Evolutionary conservation across 768 basidiomycete species (phyloP), one percentile per base, ranked within the genome.

Genomic region (Amanita muscaria): DNA sequence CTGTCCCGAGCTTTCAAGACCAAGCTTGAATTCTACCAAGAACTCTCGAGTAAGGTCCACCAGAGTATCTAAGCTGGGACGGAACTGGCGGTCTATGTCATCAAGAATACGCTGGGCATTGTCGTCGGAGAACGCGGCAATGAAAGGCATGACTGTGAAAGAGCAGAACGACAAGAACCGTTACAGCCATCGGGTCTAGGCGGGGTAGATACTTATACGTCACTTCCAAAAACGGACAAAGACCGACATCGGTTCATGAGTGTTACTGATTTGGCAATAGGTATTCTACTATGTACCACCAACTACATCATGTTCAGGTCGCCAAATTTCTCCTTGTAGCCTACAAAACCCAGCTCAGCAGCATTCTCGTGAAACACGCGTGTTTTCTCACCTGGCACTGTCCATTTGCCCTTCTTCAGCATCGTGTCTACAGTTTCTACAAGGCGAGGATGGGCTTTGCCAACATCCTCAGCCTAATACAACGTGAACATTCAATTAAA

Each of bases 331-430:
- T 94, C 91, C 74, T 88, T 83, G 79, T 88, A 88, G 29, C 86
- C 83, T 86, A 55, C 25, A 34, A 12, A 12, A 15, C 8, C 23
- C 14, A 22, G 5, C 10, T 42, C 33, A 42, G 31, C 19, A 38
- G 36, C 34, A 34, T 48, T 42, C 30, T 22, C n/a, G 7, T 14
- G 19, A 32, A 10, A 11, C 38, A 25, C 37, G 27, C 23, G 24
- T 1, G 18, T 4, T 6, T 12, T 24, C 72, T 43, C 60, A 83
- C 92, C 93, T 57, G 94, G 94, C 47, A 97, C 93, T 57, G 85
- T 90, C 85, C 90, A 96, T 72, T 97, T 96, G 66, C 93, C 93
- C 71, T 97, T 92, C 78, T 85, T 82, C 51, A 97, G 64, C 91
- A 96, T 94, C 53, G 74, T 86, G 69, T 97, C 90, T 48, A 96